phyloP scores from a whole-genome alignment of 257 asterid genomes.

The Nicotiana tomentosiformis region DNA sequence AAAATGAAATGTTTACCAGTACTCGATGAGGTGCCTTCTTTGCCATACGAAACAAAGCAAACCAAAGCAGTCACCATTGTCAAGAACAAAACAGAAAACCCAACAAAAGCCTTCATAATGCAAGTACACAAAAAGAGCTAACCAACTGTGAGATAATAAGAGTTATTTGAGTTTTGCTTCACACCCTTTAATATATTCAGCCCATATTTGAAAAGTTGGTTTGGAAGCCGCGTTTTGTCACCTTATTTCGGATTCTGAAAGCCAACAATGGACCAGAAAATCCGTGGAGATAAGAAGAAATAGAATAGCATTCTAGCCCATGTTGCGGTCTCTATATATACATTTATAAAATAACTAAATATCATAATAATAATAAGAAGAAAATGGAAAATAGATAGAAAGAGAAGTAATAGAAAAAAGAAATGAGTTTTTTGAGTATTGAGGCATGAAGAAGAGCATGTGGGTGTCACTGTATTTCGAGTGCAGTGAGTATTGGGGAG shows the following conservation, averaged over 20 bases:
- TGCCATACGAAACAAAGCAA: constrained; percentile 25
- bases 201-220: constrained; percentile 20
- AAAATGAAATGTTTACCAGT: constrained; percentile 21
- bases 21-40: constrained; percentile 21
- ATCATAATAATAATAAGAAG: background rate
- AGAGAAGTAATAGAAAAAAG: background rate
- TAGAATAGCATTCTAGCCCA: constrained; percentile 27
- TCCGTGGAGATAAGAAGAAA: constrained; percentile 31
- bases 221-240: constrained; percentile 9
- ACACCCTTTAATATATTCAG: constrained; percentile 10
- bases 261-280: constrained; percentile 24
- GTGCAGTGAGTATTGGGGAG: background rate
- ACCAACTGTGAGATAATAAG: background rate
- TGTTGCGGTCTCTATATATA: constrained; percentile 11
- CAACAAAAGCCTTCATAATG: constrained; percentile 48
- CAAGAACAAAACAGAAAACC: constrained; percentile 36
- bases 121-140: background rate
- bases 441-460: constrained; percentile 27
- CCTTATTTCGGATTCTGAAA: constrained; percentile 6
- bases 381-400: background rate
- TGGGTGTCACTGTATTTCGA: constrained; percentile 19
- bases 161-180: background rate
- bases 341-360: background rate
- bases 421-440: background rate
- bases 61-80: constrained; percentile 22